Evolutionary conservation across 2,329 filamentous ascomycete species (phyloP), one percentile per base, ranked within the genome.

Genomic region (Trichoderma sp.): DNA sequence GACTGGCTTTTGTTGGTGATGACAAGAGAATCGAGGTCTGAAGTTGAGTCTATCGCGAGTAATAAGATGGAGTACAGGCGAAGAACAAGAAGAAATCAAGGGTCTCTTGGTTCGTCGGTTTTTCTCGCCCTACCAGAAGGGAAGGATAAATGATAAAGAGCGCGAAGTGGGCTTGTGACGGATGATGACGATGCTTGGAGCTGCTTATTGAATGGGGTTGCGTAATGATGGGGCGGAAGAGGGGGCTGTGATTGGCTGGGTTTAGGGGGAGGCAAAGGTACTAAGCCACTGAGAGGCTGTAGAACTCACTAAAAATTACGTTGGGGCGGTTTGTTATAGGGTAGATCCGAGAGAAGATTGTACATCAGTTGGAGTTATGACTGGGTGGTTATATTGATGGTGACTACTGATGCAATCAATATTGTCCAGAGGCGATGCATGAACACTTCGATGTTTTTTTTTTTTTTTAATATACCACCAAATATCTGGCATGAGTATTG

Each of bases 141-240:
- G 55, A 20, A 47, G 36, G 55, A 61, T 50, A 68, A 69, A 53
- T 17, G 57, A 59, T 59, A 59, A 59, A 59, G 57, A 58, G n/a
- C 36, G 57, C 57, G 39, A 62, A 62, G 57, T 69, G 67, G 67
- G 67, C 67, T 69, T 58, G 67, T 69, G 67, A 69, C 67, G 36
- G 55, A 43, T 50, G 70, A 72, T 69, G 70, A 69, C 57, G 65
- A 32, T 69, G 70, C 20, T 36, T 36, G 57, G 30, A 32, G 55
- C 57, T 58, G n/a, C 43, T 68, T 69, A 55, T 50, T 62, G 70
- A 68, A 43, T n/a, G 30, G 39, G 70, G 64, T 72, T 72, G 70
- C 70, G 70, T 72, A 72, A 72, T 72, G 65, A 57, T 58, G 65
- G 57, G 70, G 57, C 65, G 55, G 53, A 20, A 13, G 7, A 4